These are phyloP conservation scores for Hygrocybe coccinea DNA, from an alignment of 768 basidiomycete species.

Conservation along the genomic window DNA sequence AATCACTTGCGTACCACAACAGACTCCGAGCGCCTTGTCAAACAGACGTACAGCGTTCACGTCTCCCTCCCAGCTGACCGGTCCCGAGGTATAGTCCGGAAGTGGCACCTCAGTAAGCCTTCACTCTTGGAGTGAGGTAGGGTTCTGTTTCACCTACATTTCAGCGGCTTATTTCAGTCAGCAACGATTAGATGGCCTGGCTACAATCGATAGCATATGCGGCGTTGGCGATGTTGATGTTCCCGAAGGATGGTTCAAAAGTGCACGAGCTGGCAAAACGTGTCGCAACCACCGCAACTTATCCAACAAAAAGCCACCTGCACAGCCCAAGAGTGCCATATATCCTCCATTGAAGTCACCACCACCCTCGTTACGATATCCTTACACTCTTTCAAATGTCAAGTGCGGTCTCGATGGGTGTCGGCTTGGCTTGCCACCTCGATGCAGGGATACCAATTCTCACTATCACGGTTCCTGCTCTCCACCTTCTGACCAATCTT, in stretches of 20 bases:
- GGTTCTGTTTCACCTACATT: constrained; percentile 10
- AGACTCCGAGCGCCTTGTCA: constrained; percentile 68
- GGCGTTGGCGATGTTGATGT: constrained; percentile 61
- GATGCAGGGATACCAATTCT: too few species aligned
- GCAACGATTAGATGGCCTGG: constrained; percentile 62
- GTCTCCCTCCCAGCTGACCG: constrained; percentile 59
- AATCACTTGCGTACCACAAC: too few species aligned
- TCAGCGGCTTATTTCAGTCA: constrained; percentile 84
- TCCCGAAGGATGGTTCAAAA: constrained; percentile 75
- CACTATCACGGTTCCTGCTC: too few species aligned
- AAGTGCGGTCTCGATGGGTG: too few species aligned
- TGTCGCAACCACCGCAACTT: constrained; percentile 42
- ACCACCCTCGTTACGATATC: too few species aligned
- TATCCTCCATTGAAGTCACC: too few species aligned
- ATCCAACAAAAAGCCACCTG: constrained; percentile 17
- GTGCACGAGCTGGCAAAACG: constrained; percentile 67
- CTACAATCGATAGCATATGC: constrained; percentile 65
- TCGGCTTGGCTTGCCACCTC: too few species aligned
- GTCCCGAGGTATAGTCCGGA: constrained; percentile 48
- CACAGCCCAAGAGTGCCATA: constrained; percentile 26
- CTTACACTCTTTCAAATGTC: too few species aligned
- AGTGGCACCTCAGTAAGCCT: constrained; percentile 78
- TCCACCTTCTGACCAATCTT: too few species aligned
- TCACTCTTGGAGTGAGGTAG: constrained; percentile 8
- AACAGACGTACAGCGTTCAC: constrained; percentile 80